These are phyloP conservation scores for Erigeron canadensis DNA, from an alignment of 129 eudicot genomes.

Conservation along the genomic window DNA sequence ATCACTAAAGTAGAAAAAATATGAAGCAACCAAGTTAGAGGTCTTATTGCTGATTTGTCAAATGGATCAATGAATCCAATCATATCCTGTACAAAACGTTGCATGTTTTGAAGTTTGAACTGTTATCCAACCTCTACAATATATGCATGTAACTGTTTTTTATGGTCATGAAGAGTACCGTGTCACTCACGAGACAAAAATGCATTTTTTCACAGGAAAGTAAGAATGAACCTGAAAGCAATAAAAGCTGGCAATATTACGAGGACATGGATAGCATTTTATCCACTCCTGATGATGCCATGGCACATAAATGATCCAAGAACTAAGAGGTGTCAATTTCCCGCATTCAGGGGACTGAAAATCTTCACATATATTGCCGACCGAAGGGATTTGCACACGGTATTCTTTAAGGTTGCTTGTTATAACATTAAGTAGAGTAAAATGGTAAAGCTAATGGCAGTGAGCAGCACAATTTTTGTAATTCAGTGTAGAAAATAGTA, in stretches of 20 bases:
- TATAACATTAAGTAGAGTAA: background rate
- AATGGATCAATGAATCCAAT: background rate
- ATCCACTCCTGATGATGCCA: slow-evolving; percentile 44
- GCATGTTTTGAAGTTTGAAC: too few species aligned
- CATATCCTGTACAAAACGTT: too few species aligned
- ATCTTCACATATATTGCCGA: background rate
- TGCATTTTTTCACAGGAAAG: slow-evolving; percentile 58
- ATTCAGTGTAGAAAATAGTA: background rate
- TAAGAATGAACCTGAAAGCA: slow-evolving; percentile 49
- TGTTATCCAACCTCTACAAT: background rate
- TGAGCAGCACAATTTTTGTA: slow-evolving; percentile 18
- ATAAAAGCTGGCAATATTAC: slow-evolving; percentile 74
- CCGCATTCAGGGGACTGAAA: slow-evolving; percentile 1
- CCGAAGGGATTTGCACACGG: too few species aligned
- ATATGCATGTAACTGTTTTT: background rate
- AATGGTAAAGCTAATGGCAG: slow-evolving; percentile 18
- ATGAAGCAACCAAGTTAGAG: background rate
- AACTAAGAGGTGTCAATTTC: background rate
- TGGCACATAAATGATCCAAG: slow-evolving; percentile 40
- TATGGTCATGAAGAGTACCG: background rate
- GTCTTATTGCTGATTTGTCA: background rate
- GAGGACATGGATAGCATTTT: slow-evolving; percentile 59
- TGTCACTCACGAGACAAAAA: background rate
- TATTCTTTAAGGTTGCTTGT: slow-evolving; percentile 15
- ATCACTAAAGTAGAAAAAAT: background rate